Evolutionary conservation across 1,139 yeast species (phyloP).

Genomic region (Yamadazyma spencermartinsiae): DNA sequence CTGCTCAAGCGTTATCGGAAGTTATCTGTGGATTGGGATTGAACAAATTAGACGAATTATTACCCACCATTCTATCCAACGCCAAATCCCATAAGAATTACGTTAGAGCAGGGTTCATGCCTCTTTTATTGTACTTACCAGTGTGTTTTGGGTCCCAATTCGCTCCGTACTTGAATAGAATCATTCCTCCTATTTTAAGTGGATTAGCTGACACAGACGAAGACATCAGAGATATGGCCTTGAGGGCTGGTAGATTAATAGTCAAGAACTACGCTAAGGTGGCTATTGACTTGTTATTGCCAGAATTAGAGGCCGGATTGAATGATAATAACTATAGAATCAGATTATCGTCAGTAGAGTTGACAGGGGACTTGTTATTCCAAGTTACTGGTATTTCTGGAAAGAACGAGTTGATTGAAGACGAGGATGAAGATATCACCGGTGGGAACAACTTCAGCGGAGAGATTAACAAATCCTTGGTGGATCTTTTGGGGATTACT

Average conservation of each 20-base stretch:
- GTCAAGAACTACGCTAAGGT: conserved; percentile 90
- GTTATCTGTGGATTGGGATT: conserved; percentile 91
- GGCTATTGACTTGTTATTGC: conserved; percentile 90
- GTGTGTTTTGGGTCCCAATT: conserved; percentile 93
- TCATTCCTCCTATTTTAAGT: conserved; percentile 85
- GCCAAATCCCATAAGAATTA: conserved; percentile 66
- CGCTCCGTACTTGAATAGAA: conserved; percentile 80
- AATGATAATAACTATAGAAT: conserved; percentile 83
- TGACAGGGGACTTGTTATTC: conserved; percentile 94
- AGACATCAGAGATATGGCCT: conserved; percentile 82
- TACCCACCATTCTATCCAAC: conserved; percentile 78
- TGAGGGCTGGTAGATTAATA: conserved; percentile 89
- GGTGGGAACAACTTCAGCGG: conserved; percentile 34
- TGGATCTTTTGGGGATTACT: conserved; percentile 80
- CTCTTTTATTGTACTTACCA: conserved; percentile 83
- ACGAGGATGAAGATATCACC: conserved; percentile 41
- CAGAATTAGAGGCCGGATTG: conserved; percentile 90
- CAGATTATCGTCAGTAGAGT: conserved; percentile 90
- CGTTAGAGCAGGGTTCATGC: conserved; percentile 92
- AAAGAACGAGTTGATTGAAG: conserved; percentile 65
- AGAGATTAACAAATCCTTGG: conserved; percentile 65
- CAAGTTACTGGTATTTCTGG: conserved; percentile 90
- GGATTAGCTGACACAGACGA: conserved; percentile 92
- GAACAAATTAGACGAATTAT: conserved; percentile 78
- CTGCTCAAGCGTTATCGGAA: conserved; percentile 96